phyloP scores from a whole-genome alignment of 495 filamentous ascomycete species.

The Penicillium manginii region DNA sequence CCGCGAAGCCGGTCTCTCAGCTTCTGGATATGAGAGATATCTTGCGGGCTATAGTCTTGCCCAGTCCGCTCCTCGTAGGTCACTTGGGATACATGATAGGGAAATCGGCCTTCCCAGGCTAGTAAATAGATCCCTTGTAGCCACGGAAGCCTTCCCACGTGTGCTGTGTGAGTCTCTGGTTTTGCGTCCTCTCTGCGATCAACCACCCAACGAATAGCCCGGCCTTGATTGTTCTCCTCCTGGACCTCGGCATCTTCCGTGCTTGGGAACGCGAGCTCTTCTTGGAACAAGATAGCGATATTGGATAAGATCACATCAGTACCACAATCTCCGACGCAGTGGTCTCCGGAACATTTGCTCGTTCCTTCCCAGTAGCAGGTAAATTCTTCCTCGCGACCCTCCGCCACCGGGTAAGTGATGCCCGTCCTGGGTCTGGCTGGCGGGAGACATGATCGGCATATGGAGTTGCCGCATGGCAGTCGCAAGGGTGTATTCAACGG shows the following conservation, averaged over 20 bases:
- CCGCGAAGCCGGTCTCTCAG: constrained; percentile 62
- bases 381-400: constrained; percentile 67
- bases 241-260: constrained; percentile 14
- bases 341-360: constrained; percentile 62
- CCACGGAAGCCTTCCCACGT: constrained; percentile 17
- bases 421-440: constrained; percentile 60
- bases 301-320: constrained; percentile 76
- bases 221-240: constrained; percentile 45
- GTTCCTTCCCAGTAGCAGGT: constrained; percentile 65
- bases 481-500: constrained; percentile 71
- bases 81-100: constrained; percentile 50
- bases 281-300: constrained; percentile 57
- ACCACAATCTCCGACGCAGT: constrained; percentile 75
- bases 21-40: constrained; percentile 54
- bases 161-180: constrained; percentile 19
- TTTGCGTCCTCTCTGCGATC: constrained; percentile 26
- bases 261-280: constrained; percentile 42
- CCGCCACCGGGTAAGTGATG: constrained; percentile 73
- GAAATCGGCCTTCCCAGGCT: constrained; percentile 35
- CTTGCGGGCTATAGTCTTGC: constrained; percentile 52
- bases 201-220: constrained; percentile 44
- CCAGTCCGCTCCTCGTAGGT: constrained; percentile 46
- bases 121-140: constrained; percentile 37
- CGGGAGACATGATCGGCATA: constrained; percentile 80
- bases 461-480: constrained; percentile 78